These are phyloP conservation scores for Neoboletus subvelutipes DNA, from an alignment of 768 basidiomycete species.

Conservation along the genomic window DNA sequence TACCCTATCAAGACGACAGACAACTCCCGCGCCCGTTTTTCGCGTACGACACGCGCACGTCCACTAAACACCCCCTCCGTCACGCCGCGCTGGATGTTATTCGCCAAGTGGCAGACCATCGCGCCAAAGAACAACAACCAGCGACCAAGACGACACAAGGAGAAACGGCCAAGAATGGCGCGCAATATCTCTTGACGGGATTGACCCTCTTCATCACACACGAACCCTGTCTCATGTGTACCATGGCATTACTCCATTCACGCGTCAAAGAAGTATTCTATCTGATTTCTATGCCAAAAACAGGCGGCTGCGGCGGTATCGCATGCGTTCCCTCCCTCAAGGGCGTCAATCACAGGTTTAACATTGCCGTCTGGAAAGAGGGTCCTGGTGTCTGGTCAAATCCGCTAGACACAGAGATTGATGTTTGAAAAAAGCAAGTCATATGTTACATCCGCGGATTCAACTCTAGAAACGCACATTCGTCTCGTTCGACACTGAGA, in stretches of 20 bases:
- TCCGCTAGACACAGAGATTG: conserved; percentile 25
- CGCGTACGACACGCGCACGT: conserved; percentile 69
- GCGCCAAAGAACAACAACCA: conserved; percentile 27
- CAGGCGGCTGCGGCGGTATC: conserved; percentile 83
- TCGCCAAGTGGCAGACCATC: conserved; percentile 60
- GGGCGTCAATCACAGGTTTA: conserved; percentile 88
- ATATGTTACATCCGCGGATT: neutral
- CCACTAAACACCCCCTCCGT: conserved; percentile 72
- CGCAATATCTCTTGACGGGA: conserved; percentile 86
- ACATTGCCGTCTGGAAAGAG: conserved; percentile 64
- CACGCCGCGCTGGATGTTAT: conserved; percentile 84
- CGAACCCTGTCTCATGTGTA: conserved; percentile 98
- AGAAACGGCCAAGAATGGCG: conserved; percentile 50
- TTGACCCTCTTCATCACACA: conserved; percentile 87
- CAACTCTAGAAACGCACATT: conserved; percentile 1
- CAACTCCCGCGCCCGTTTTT: conserved; percentile 40
- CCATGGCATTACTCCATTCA: conserved; percentile 93
- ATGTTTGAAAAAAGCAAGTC: conserved; percentile 23
- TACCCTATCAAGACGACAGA: conserved; percentile 42
- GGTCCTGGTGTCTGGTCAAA: conserved; percentile 6
- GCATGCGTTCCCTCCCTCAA: conserved; percentile 76
- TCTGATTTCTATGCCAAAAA: conserved; percentile 66
- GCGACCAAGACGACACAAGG: neutral
- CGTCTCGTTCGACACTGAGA: neutral
- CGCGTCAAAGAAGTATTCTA: conserved; percentile 87